Percentiles rank a stretch among this genome's conserved stretches.
Evolutionary conservation across 148 eudicot species (phyloP).

Genomic region (Pouteria glomerata): DNA sequence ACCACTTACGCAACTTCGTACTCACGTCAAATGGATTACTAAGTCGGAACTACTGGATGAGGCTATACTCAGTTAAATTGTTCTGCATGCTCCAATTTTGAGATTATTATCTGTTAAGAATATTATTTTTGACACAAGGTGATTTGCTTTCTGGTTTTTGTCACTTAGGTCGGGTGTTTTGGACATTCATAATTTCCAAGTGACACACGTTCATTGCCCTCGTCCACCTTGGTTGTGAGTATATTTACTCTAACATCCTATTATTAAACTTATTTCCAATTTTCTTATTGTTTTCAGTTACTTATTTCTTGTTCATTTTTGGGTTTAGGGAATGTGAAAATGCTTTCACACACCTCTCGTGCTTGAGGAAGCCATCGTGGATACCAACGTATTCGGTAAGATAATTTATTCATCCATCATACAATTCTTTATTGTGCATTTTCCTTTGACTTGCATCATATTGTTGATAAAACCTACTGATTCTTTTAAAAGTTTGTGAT

Average conservation of each 20-base stretch:
- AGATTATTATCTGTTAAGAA: not conserved
- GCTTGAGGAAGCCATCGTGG: constrained; percentile 75
- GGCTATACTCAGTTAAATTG: not conserved
- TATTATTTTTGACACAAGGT: constrained; percentile 1
- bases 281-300: not conserved
- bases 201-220: constrained; percentile 96
- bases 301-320: constrained; percentile 9
- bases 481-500: not conserved
- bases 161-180: constrained; percentile 83
- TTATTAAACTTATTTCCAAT: not conserved
- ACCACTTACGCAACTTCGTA: no score
- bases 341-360: constrained; percentile 29
- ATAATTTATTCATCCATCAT: not conserved
- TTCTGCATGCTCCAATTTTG: not conserved
- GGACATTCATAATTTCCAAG: constrained; percentile 53
- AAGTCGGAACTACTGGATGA: not conserved
- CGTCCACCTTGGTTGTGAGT: constrained; percentile 97
- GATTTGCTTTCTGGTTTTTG: not conserved
- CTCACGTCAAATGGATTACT: no score
- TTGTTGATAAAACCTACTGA: not conserved
- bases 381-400: constrained; percentile 61
- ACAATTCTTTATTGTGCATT: not conserved
- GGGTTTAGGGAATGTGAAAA: constrained; percentile 40
- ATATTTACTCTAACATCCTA: not conserved
- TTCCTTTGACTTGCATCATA: not conserved